Percentiles rank a stretch among this genome's conserved stretches.
These are phyloP conservation scores for Gentiana straminea DNA, from an alignment of 257 asterid genomes.

Conservation along the genomic window DNA sequence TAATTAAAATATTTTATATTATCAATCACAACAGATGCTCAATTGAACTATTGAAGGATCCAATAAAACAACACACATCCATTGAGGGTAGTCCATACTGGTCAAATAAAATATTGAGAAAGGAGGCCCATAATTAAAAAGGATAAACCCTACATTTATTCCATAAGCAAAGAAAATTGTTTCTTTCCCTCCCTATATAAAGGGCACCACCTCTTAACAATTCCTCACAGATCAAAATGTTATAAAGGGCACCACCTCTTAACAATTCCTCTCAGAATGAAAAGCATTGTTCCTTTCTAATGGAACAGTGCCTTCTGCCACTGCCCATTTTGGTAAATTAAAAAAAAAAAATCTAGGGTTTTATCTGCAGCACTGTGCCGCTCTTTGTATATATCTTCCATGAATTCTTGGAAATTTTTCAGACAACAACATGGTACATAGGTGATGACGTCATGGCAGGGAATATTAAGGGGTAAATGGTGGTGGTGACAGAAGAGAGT, in stretches of 20 bases:
- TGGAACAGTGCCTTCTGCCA: background rate
- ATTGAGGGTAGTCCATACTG: no score
- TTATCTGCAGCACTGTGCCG: no score
- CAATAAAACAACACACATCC: no score
- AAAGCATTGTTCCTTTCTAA: conserved; percentile 5
- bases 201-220: background rate
- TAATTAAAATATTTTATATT: no score
- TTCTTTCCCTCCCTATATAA: conserved; percentile 11
- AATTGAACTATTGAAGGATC: no score
- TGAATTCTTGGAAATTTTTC: background rate
- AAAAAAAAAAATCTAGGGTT: background rate
- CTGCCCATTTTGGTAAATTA: background rate
- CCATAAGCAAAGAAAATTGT: conserved; percentile 7
- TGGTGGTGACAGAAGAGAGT: conserved; percentile 31
- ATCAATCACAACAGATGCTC: no score
- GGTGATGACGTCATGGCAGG: background rate
- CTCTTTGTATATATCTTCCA: no score
- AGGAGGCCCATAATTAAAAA: background rate
- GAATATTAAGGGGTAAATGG: background rate
- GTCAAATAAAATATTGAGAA: no score
- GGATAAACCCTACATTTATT: conserved; percentile 8
- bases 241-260: conserved; percentile 2
- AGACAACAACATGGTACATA: background rate
- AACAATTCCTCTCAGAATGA: conserved; percentile 1
- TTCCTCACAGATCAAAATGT: conserved; percentile 8